Evolutionary conservation across 331 rosid species (phyloP), one percentile per base, ranked within the genome.

Genomic region (Malus hybrid): DNA sequence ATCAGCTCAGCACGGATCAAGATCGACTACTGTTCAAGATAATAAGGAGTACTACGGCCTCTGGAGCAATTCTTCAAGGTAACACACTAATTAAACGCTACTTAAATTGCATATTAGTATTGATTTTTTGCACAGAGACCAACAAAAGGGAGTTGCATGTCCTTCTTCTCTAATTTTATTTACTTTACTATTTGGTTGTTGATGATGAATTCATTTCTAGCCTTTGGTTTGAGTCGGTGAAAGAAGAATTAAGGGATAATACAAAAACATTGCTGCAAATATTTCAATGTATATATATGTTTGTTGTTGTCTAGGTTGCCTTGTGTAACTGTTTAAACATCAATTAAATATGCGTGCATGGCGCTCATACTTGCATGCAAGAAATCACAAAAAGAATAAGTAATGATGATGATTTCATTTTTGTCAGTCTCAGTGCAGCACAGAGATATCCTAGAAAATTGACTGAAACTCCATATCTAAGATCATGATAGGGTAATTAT

Each of bases 31-130:
- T 85, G 85, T 77, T 80, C 96, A 82, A 81, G 93, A 92, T 39
- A 60, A 24, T 60, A 89, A 86, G 74, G 96, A 95, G 20, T 72
- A 73, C 68, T 85, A 79, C 62, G 93, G 86, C 52, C 91, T 92
- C 19, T 92, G 99, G 99, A 86, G 97, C 81, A 92, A 95, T 83
- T 88, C 97, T 77, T 95, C 99, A 32, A 85, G 99, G 97, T 52
- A 16, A 18, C 57, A 52, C 20, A 16, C 57, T 52, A 52, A 52
- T 52, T 95, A 28, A 26, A 28, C 32, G 7, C 64, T 58, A 58
- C 11, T 58, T 58, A 60, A 60, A 12, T 20, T 60, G 64, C 64
- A 16, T 52, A 52, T 52, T 52, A 52, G 10, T 52, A 16, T 16
- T 50, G 55, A 2, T 14, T 50, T 50, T 50, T 50, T 50, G 8